Evolutionary conservation across 257 asterid species (phyloP), one percentile per base, ranked within the genome.

Genomic region (Datura wrightii): DNA sequence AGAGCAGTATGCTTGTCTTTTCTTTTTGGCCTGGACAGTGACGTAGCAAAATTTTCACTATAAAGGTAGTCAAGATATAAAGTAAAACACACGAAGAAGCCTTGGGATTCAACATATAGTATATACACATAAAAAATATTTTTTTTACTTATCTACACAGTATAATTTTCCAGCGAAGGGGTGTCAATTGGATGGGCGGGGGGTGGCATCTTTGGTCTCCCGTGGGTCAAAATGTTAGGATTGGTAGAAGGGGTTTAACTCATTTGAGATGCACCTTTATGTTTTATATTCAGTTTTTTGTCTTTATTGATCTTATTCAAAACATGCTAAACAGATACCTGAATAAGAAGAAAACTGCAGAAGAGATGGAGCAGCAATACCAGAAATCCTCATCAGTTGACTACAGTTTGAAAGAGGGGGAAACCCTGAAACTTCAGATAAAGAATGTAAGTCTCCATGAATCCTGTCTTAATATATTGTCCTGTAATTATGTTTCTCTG

Each of bases 361-460:
- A 95, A 90, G 99, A 97, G 87, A 97, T 97, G 99, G 99, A 97
- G 89, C 96, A 95, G 79, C 97, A 94, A 83, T 89, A 86, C 94
- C 98, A 93, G 90, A 89, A 92, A 13, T 89, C 92, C 79, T 91
- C 96, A 63, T 93, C 98, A 67, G 91, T 91, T 82, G 99, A 97
- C 89, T 97, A 97, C 86, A 97, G 99, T 86, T 87, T 97, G 70
- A 97, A 97, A 91, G 99, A 97, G 37, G 99, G 99, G 86, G 98
- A 95, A 86, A 95, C 98, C 70, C 84, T 97, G 58, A 94, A 93
- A 82, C 98, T 97, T 85, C 97, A 97, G 89, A 84, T 97, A 50
- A 97, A 94, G 87, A 94, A 88, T 83, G 99, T 95, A 89, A 88
- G 84, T 42, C 80, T 76, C 62, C 72, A 65, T 79, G 14, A 48